Evolutionary conservation across 2,329 filamentous ascomycete species (phyloP).

Genomic region (Fusarium decemcellulare): DNA sequence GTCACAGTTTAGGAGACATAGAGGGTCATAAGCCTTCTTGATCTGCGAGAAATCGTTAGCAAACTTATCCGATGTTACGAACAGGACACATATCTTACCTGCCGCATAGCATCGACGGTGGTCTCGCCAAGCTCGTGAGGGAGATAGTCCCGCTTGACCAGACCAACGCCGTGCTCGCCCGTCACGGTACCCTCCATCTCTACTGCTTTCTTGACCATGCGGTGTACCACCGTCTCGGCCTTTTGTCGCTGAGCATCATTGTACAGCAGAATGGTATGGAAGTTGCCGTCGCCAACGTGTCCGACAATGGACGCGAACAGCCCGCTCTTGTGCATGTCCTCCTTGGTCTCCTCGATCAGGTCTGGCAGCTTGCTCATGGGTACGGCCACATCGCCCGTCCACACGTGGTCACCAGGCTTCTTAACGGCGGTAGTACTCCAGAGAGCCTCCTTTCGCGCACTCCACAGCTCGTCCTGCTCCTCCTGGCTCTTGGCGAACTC

Average conservation of each 20-base stretch:
- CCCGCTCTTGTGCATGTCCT: constrained; percentile 59
- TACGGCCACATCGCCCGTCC: constrained; percentile 90
- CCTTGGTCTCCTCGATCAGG: constrained; percentile 81
- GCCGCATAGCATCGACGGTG: constrained; percentile 87
- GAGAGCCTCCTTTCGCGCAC: constrained; percentile 85
- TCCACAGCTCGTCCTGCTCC: constrained; percentile 86
- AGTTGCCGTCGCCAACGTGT: constrained; percentile 85
- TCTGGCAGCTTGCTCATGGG: constrained; percentile 81
- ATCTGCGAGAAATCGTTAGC: constrained; percentile 63
- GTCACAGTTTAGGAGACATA: constrained; percentile 78
- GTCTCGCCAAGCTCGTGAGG: constrained; percentile 81
- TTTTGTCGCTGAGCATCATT: constrained; percentile 76
- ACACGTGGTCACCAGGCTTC: constrained; percentile 78
- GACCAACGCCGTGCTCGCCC: constrained; percentile 87
- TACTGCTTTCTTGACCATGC: constrained; percentile 89
- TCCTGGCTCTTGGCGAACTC: constrained; percentile 80
- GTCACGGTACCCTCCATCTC: constrained; percentile 90
- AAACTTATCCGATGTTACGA: neutral
- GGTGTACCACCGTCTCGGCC: constrained; percentile 80
- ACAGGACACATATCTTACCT: constrained; percentile 62
- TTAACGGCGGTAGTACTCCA: constrained; percentile 83
- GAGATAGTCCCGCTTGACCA: constrained; percentile 89
- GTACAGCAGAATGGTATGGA: constrained; percentile 75
- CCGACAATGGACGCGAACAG: constrained; percentile 71
- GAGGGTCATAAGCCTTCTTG: constrained; percentile 84